phyloP scores from a whole-genome alignment of 352 stramenopile genomes.

The Peronospora farinosa region DNA sequence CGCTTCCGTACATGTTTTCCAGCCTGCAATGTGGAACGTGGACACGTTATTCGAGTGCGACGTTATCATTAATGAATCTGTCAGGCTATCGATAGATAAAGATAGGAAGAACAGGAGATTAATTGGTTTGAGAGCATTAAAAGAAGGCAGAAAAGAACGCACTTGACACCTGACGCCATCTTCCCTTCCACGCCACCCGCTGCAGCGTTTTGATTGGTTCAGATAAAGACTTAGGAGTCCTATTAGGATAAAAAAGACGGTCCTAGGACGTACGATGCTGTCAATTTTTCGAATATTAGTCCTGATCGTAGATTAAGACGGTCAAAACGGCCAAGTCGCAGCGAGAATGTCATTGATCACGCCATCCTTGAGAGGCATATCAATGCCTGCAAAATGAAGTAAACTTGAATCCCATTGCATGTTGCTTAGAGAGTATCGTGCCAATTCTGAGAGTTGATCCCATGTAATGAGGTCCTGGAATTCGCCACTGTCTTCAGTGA shows the following conservation, averaged over 20 bases:
- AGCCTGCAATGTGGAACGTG: conserved; percentile 68
- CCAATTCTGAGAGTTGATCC: conserved; percentile 20
- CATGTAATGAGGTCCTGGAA: conserved; percentile 27
- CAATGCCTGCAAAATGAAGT: not conserved
- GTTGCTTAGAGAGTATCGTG: conserved; percentile 19
- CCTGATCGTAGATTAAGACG: not conserved
- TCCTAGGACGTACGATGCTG: not conserved
- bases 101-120: not conserved
- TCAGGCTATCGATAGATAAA: conserved; percentile 29
- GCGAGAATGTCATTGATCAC: conserved; percentile 19
- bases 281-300: not conserved
- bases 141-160: conserved; percentile 11
- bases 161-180: conserved; percentile 54
- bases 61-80: conserved; percentile 30
- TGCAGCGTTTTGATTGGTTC: not conserved
- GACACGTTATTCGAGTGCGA: conserved; percentile 16
- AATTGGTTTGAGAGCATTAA: not conserved
- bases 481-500: conserved; percentile 19
- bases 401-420: conserved; percentile 16
- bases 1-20: conserved; percentile 42
- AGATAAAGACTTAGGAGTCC: not conserved
- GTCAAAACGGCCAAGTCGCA: conserved; percentile 23
- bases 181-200: not conserved
- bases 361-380: conserved; percentile 23
- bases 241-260: not conserved